phyloP scores from a whole-genome alignment of 106 monocot genomes.

The Platanthera guangdongensis region DNA sequence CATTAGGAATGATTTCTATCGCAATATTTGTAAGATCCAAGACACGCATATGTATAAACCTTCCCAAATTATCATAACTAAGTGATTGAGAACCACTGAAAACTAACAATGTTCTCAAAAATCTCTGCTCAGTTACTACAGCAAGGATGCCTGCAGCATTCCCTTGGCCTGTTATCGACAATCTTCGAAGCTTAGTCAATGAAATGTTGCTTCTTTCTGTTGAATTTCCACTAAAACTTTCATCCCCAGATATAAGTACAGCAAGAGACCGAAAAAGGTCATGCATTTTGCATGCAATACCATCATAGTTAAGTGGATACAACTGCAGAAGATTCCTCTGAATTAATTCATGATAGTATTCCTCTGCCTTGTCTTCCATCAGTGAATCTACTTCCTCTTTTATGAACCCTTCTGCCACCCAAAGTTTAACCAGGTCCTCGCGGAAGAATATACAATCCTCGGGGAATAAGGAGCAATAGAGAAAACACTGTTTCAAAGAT shows the following conservation, averaged over 20 bases:
- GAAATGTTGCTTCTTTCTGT: not conserved
- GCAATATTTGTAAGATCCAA: conserved; percentile 10
- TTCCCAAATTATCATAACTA: not conserved
- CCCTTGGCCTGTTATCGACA: conserved; percentile 2
- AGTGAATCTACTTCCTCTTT: not conserved
- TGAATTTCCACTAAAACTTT: conserved; percentile 3
- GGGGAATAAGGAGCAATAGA: conserved; percentile 13
- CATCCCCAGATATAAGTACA: conserved; percentile 7
- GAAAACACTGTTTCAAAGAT: conserved; percentile 31
- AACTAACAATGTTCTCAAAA: conserved; percentile 20
- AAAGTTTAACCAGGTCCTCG: not conserved
- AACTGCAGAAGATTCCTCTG: conserved; percentile 21
- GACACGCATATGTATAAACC: conserved; percentile 11
- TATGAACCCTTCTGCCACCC: conserved; percentile 24
- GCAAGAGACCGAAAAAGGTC: conserved; percentile 25
- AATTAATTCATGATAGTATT: conserved; percentile 22
- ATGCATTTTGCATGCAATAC: conserved; percentile 23
- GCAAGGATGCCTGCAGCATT: not conserved
- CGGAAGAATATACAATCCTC: not conserved
- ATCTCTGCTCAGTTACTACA: not conserved
- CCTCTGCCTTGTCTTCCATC: conserved; percentile 27
- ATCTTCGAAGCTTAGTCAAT: not conserved
- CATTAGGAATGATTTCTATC: conserved; percentile 14
- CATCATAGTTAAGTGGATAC: not conserved
- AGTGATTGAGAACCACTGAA: not conserved